These are phyloP conservation scores for Tillandsia leiboldiana DNA, from an alignment of 176 grass and related monocot species.

Conservation along the genomic window DNA sequence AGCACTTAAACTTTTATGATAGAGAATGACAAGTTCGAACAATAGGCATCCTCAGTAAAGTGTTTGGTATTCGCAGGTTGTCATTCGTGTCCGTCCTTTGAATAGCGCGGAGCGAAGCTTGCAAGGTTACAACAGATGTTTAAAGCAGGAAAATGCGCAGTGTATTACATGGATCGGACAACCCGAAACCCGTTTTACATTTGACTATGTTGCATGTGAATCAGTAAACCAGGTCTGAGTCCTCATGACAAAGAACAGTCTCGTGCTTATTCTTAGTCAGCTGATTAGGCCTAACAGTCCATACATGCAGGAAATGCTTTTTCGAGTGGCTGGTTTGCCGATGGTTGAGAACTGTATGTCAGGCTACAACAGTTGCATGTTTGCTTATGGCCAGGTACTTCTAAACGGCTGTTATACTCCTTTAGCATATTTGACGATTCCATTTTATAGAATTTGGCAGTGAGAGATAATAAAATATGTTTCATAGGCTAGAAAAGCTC, in stretches of 20 bases:
- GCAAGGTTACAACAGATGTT: constrained; percentile 62
- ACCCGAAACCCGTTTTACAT: constrained; percentile 76
- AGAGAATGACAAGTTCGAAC: background rate
- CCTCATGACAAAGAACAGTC: constrained; percentile 2
- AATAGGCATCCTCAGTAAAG: background rate
- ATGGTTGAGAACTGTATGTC: constrained; percentile 99
- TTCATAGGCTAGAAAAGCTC: background rate
- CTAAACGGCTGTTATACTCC: background rate
- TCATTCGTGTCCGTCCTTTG: constrained; percentile 78
- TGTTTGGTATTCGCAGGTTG: constrained; percentile 41
- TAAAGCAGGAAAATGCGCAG: constrained; percentile 77
- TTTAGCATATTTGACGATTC: background rate
- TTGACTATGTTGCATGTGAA: constrained; percentile 96
- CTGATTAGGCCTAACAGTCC: constrained; percentile 17
- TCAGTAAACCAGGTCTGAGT: constrained; percentile 68
- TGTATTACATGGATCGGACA: constrained; percentile 88
- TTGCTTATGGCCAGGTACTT: constrained; percentile 95
- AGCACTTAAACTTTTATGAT: background rate
- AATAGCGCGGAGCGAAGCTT: constrained; percentile 56
- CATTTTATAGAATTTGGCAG: background rate
- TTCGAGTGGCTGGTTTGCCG: constrained; percentile 87
- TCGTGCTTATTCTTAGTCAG: constrained; percentile 9
- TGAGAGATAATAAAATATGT: background rate
- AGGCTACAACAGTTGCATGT: constrained; percentile 93
- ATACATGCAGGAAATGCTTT: constrained; percentile 66